Evolutionary conservation across 179 eudicot genomes (phyloP).

Genomic region (Beta lomatogona): DNA sequence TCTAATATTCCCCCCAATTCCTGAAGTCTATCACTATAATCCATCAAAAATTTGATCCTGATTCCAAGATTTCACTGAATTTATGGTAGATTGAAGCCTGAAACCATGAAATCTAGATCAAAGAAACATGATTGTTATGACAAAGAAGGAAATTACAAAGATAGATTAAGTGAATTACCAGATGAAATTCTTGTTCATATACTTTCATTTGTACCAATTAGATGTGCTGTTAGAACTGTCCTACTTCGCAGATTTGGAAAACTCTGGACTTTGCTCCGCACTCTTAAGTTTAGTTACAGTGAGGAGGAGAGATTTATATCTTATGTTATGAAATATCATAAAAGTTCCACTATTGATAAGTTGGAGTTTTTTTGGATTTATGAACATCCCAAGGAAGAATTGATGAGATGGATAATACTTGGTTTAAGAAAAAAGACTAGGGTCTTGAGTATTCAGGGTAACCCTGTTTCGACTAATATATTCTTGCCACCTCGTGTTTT

Average conservation of each 20-base stretch:
- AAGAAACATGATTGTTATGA: neutral
- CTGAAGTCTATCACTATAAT: too few relatives aligned
- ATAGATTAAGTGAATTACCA: slow-evolving; percentile 12
- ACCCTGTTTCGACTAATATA: rapidly evolving
- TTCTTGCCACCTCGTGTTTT: neutral
- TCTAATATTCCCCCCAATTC: too few relatives aligned
- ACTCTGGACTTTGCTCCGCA: slow-evolving; percentile 10
- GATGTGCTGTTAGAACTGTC: neutral
- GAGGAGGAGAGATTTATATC: too few relatives aligned
- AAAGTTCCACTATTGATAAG: slow-evolving; percentile 1
- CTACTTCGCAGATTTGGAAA: slow-evolving; percentile 17
- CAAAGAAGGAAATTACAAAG: neutral
- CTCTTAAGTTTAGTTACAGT: neutral
- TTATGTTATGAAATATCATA: neutral
- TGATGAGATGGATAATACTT: slow-evolving; percentile 4
- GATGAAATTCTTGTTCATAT: slow-evolving; percentile 11
- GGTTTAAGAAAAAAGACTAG: slow-evolving; percentile 8
- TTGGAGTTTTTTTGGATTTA: neutral
- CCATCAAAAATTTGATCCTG: too few relatives aligned
- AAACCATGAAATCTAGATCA: neutral
- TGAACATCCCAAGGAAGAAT: too few relatives aligned
- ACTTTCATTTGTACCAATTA: neutral
- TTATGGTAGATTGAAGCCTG: too few relatives aligned
- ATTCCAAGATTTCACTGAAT: too few relatives aligned
- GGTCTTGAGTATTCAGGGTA: neutral